phyloP scores from a whole-genome alignment of 108 stramenopile species.

The Seminavis robusta region DNA sequence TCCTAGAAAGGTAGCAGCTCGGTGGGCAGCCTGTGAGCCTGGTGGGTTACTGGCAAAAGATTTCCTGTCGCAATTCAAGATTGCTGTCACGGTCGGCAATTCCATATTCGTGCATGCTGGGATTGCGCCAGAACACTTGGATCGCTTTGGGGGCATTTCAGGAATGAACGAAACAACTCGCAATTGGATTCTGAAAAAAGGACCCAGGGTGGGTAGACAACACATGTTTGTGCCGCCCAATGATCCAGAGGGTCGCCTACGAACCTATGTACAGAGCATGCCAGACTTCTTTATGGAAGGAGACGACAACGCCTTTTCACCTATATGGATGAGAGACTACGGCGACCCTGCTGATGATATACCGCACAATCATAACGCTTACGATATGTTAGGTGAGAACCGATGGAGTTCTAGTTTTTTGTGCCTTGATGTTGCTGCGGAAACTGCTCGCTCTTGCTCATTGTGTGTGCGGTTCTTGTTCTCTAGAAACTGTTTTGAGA shows the following conservation, averaged over 20 bases:
- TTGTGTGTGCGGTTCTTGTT: too few relatives aligned
- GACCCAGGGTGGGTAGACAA: conserved; percentile 24
- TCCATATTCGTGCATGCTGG: conserved; percentile 60
- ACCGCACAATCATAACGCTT: too few relatives aligned
- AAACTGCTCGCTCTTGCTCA: too few relatives aligned
- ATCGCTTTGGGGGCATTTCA: conserved; percentile 19
- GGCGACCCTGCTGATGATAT: too few relatives aligned
- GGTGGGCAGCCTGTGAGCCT: conserved; percentile 49
- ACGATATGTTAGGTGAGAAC: too few relatives aligned
- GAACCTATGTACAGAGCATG: conserved; percentile 5
- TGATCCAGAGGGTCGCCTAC: conserved; percentile 4
- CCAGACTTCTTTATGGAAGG: too few relatives aligned
- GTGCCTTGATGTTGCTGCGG: too few relatives aligned
- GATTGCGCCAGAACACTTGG: conserved; percentile 37
- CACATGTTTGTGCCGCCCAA: conserved; percentile 5
- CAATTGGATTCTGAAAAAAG: conserved; percentile 46
- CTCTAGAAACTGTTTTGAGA: too few relatives aligned
- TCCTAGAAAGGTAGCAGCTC: too few relatives aligned
- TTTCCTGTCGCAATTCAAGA: conserved; percentile 39
- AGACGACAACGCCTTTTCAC: too few relatives aligned
- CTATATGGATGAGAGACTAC: too few relatives aligned
- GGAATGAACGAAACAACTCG: conserved; percentile 39
- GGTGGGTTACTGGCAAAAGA: conserved; percentile 29
- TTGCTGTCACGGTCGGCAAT: conserved; percentile 32
- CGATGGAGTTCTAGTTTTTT: too few relatives aligned